phyloP scores from a whole-genome alignment of 2,329 filamentous ascomycete genomes.

The Botrytis tulipae region DNA sequence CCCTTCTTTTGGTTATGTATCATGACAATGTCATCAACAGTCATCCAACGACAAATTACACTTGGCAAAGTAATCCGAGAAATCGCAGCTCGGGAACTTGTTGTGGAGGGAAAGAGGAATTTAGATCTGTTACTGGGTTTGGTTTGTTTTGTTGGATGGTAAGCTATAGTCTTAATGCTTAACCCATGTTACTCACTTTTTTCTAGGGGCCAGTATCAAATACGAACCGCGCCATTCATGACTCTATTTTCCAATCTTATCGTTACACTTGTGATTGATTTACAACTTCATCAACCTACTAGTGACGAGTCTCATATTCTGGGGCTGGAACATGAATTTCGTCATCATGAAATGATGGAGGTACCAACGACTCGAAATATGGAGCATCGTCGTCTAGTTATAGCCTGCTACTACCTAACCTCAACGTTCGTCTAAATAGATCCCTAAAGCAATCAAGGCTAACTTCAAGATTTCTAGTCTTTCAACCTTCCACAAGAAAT shows the following conservation, averaged over 20 bases:
- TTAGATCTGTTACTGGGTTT: constrained; percentile 33
- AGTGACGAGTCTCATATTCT: not conserved
- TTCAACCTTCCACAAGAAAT: constrained; percentile 7
- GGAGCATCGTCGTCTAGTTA: constrained; percentile 1
- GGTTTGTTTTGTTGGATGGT: constrained; percentile 13
- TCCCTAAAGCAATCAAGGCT: not conserved
- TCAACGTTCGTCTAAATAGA: not conserved
- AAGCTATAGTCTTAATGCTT: not conserved
- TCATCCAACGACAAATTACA: constrained; percentile 42
- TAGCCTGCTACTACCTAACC: constrained; percentile 11
- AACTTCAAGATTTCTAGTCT: not conserved
- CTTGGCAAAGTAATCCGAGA: constrained; percentile 45
- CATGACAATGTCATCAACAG: constrained; percentile 47
- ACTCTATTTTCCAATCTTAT: not conserved
- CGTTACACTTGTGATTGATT: constrained; percentile 5
- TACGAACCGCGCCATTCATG: constrained; percentile 7
- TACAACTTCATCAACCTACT: constrained; percentile 9
- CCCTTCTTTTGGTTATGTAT: constrained; percentile 54
- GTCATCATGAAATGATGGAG: constrained; percentile 10
- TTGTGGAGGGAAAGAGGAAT: constrained; percentile 49
- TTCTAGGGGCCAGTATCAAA: constrained; percentile 7
- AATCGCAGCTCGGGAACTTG: constrained; percentile 46
- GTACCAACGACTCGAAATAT: constrained; percentile 7
- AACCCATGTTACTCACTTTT: not conserved
- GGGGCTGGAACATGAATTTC: constrained; percentile 7